phyloP scores from a whole-genome alignment of 176 grass and related monocot genomes.

The Zea luxurians region DNA sequence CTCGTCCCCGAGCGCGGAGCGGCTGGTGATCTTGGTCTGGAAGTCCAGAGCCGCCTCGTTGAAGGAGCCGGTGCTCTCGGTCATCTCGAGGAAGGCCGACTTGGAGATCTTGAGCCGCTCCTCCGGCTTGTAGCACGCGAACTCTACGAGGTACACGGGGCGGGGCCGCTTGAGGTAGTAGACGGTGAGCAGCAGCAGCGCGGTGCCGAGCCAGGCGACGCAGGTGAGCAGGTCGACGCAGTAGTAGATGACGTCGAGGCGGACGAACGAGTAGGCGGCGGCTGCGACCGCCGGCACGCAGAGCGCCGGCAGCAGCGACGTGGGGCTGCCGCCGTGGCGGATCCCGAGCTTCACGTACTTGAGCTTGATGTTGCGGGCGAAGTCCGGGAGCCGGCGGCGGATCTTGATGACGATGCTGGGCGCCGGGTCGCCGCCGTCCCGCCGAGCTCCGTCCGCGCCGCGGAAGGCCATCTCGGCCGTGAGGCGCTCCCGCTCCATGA shows the following conservation, averaged over 20 bases:
- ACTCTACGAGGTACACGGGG: slow-evolving; percentile 69
- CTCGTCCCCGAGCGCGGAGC: slow-evolving; percentile 64
- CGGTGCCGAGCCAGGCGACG: slow-evolving; percentile 52
- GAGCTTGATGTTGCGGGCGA: slow-evolving; percentile 68
- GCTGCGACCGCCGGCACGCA: slow-evolving; percentile 52
- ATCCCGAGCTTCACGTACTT: slow-evolving; percentile 75
- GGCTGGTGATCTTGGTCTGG: slow-evolving; percentile 72
- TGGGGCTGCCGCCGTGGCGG: slow-evolving; percentile 53
- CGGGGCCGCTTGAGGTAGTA: slow-evolving; percentile 72
- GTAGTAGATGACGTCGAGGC: slow-evolving; percentile 59
- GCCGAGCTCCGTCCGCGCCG: background rate
- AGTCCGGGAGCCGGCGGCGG: slow-evolving; percentile 65
- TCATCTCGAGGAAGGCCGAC: slow-evolving; percentile 62
- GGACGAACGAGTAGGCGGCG: slow-evolving; percentile 46
- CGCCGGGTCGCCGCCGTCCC: background rate
- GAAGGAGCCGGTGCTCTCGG: slow-evolving; percentile 55
- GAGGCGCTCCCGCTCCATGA: slow-evolving; percentile 68
- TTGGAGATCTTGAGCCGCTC: slow-evolving; percentile 70
- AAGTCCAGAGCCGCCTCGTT: slow-evolving; percentile 51
- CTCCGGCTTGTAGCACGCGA: slow-evolving; percentile 70
- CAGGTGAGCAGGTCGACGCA: slow-evolving; percentile 67
- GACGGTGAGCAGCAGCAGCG: slow-evolving; percentile 49
- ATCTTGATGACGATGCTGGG: slow-evolving; percentile 76
- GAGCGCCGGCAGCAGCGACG: slow-evolving; percentile 40
- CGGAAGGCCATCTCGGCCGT: slow-evolving; percentile 71